Evolutionary conservation across 768 basidiomycete species (phyloP), one percentile per base, ranked within the genome.

Genomic region (Psilocybe tampanensis): DNA sequence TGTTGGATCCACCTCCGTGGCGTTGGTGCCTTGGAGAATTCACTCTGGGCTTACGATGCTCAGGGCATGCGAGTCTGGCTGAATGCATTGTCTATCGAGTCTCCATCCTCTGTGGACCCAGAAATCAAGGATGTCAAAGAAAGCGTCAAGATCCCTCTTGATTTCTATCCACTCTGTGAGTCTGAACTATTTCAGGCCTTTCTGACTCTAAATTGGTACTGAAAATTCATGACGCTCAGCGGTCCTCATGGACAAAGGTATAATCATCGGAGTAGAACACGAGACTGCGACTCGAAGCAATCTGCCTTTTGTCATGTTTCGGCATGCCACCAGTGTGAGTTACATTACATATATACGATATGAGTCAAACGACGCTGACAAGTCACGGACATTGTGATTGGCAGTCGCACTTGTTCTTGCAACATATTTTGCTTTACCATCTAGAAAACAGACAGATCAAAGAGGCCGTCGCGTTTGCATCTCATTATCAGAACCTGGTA

Each of bases 1-100:
- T 99, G 95, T 72, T 99, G 96, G 96, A 97, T 95, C 52, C 96
- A 98, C 76, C 78, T 99, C 42, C 86, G 90, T 36, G 96, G 96
- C 1, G 94, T 99, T 39, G 92, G 89, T 6, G 86, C 92, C 2
- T 75, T 99, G 45, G 96, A 98, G 69, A 99, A 99, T 73, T 98
- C 95, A 6, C 77, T 99, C 19, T 99, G 96, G 96, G 96, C 89
- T 1, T 99, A 93, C 70, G 96, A 98, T 61, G 96, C 95, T 2
- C 80, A 85, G 58, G 86, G 86, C 9, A 89, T 99, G 64, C 79
- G 94, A 26, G 87, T 98, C 15, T 99, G 97, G 97, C 76, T 99
- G 22, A 95, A 98, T 68, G 96, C 96, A 3, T 79, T 99, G 48
- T 86, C 93, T 1, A 92, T 99, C 54, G 96, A 98, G 69, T 61